These are phyloP conservation scores for Lichenothelia convexa DNA, from an alignment of 495 filamentous ascomycete genomes.

Conservation along the genomic window DNA sequence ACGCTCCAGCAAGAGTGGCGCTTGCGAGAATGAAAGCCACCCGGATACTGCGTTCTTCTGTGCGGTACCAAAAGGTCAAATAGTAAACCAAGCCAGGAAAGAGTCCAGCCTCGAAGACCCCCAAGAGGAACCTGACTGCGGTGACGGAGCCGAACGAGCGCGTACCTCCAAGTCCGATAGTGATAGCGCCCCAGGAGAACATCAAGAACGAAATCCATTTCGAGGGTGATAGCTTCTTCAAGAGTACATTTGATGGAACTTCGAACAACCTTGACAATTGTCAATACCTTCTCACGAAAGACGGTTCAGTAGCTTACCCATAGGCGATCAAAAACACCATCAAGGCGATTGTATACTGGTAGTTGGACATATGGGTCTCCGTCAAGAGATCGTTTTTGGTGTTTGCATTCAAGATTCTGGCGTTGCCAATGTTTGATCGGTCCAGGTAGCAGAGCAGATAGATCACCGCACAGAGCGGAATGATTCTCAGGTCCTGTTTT, in stretches of 20 bases:
- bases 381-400: too few species aligned
- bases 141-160: constrained; percentile 38
- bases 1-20: constrained; percentile 56
- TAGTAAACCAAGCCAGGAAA: constrained; percentile 46
- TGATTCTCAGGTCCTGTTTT: constrained; percentile 39
- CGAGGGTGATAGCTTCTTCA: constrained; percentile 45
- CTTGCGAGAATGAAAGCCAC: constrained; percentile 62
- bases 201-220: constrained; percentile 49
- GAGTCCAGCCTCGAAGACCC: constrained; percentile 40
- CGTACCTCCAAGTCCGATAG: constrained; percentile 46
- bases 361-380: too few species aligned
- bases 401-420: too few species aligned
- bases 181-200: constrained; percentile 51
- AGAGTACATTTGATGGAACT: constrained; percentile 43
- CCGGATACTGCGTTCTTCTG: constrained; percentile 52
- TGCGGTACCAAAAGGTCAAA: constrained; percentile 58
- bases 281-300: too few species aligned
- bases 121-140: constrained; percentile 35
- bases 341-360: constrained; percentile 52
- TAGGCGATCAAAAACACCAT: constrained; percentile 57
- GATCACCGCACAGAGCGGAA: constrained; percentile 41
- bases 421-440: constrained; percentile 32
- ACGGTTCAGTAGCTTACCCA: too few species aligned
- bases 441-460: constrained; percentile 45
- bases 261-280: constrained; percentile 37